These are phyloP conservation scores for Sideroxylon spinosum DNA, from an alignment of 179 eudicot species.

Conservation along the genomic window DNA sequence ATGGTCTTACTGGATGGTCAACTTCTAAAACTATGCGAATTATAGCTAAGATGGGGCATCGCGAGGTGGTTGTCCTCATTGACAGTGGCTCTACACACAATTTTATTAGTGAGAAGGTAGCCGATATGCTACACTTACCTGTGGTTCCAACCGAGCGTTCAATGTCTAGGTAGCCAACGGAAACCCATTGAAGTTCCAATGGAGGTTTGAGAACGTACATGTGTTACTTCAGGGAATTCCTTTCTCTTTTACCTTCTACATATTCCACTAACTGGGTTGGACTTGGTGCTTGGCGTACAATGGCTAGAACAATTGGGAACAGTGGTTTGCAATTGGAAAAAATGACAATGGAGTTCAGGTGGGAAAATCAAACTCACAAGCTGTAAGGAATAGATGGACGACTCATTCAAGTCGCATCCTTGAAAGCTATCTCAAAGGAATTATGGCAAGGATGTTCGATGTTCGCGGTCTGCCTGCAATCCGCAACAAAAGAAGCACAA, in stretches of 20 bases:
- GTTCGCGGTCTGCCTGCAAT: background rate
- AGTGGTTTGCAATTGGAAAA: constrained; percentile 10
- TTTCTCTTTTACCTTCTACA: background rate
- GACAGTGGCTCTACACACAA: too few species aligned
- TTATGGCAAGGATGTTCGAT: background rate
- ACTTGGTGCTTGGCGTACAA: constrained; percentile 8
- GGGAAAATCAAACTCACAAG: constrained; percentile 8
- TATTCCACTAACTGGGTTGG: background rate
- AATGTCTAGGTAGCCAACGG: background rate
- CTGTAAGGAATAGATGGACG: background rate
- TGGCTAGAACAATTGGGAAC: constrained; percentile 3
- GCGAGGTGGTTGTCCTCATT: background rate
- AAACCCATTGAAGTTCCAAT: background rate
- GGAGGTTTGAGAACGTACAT: background rate
- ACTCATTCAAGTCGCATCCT: background rate
- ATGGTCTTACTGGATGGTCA: background rate
- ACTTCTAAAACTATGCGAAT: background rate
- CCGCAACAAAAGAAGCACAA: background rate
- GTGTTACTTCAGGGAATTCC: constrained; percentile 9
- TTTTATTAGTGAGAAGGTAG: background rate
- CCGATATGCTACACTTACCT: background rate
- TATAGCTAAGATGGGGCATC: background rate
- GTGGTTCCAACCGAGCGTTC: background rate
- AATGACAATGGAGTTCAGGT: constrained; percentile 6
- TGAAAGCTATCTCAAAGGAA: constrained; percentile 9